Evolutionary conservation across 305 asterid genomes (phyloP), one percentile per base, ranked within the genome.

Genomic region (Coffea humblotiana): DNA sequence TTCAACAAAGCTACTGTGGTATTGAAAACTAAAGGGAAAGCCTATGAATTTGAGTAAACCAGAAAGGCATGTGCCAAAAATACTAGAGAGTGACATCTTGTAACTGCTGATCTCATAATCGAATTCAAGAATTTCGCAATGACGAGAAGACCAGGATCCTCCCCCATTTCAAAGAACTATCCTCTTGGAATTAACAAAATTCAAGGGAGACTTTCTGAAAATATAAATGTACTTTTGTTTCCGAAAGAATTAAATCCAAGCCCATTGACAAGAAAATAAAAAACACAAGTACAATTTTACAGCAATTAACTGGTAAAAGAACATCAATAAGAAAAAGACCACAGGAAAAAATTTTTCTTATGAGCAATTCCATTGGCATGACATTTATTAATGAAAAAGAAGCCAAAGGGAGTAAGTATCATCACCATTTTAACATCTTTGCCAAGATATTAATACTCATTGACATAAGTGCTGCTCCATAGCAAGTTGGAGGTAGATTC

Each of bases 341-440:
- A 49, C 56, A 18, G 19, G 23, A 74, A 60, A 14, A 81, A 32
- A 10, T 47, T 58, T 68, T 49, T 29, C 45, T 21, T 6, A 21
- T 3, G 1, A 68, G 29, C 19, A 45, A 27, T 35, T 72, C 72
- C 63, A n/a, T 61, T 72, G 32, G 65, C 78, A 79, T n/a, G 27
- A 71, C 12, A 32, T 37, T 21, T 32, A 66, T 64, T 56, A 65
- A 64, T 6, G 10, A 0, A 68, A 63, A 79, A 78, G 60, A 71
- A 35, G 72, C 70, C 52, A 80, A 45, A 52, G 74, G 40, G 25
- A 70, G 75, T 74, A 69, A 51, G 40, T 73, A 63, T 18, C 23
- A 77, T 86, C 89, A 96, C 99, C 99, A 94, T 88, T 82, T 91
- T 85, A 96, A 85, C 98, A 94, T 91, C 88, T 88, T 92, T 52